phyloP scores from a whole-genome alignment of 2,329 filamentous ascomycete species.

The Hymenoscyphus infarciens region DNA sequence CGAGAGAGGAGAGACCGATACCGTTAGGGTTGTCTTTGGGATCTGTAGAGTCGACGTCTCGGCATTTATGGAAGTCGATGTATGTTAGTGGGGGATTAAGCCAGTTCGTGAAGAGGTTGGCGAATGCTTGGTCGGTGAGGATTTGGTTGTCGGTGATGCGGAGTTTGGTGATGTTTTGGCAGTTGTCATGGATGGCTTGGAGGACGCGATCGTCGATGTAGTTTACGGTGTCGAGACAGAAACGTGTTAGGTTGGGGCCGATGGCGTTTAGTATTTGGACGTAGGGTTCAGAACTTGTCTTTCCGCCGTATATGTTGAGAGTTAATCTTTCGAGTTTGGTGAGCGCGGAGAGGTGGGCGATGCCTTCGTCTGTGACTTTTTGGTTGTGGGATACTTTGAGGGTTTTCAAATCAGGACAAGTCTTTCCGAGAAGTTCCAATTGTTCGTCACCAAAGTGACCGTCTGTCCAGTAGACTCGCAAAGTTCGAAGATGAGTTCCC shows the following conservation, averaged over 20 bases:
- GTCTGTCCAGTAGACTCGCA: slow-evolving; percentile 84
- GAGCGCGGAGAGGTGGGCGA: slow-evolving; percentile 62
- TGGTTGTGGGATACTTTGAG: slow-evolving; percentile 83
- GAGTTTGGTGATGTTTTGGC: slow-evolving; percentile 67
- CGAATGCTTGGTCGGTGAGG: slow-evolving; percentile 73
- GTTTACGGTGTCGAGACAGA: slow-evolving; percentile 70
- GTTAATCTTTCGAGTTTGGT: slow-evolving; percentile 69
- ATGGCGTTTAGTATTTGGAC: slow-evolving; percentile 57
- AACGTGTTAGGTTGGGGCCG: slow-evolving; percentile 66
- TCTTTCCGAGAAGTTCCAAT: slow-evolving; percentile 55
- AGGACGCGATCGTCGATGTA: slow-evolving; percentile 68
- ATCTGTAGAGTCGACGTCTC: slow-evolving; percentile 68
- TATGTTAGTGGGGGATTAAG: slow-evolving; percentile 65
- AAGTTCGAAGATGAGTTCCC: slow-evolving; percentile 59
- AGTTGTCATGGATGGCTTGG: slow-evolving; percentile 65
- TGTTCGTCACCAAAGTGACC: slow-evolving; percentile 73
- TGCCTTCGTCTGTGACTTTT: slow-evolving; percentile 61
- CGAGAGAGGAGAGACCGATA: slow-evolving; percentile 70
- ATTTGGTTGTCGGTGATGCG: slow-evolving; percentile 74
- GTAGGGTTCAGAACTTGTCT: slow-evolving; percentile 53
- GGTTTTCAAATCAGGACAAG: slow-evolving; percentile 66
- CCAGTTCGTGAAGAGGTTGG: slow-evolving; percentile 72
- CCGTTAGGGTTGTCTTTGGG: slow-evolving; percentile 62
- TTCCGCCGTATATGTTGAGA: slow-evolving; percentile 59
- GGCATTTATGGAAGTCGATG: slow-evolving; percentile 73